Conservation (phyloP, 805 yeast genomes). For the Teunomyces pallodes region DNA sequence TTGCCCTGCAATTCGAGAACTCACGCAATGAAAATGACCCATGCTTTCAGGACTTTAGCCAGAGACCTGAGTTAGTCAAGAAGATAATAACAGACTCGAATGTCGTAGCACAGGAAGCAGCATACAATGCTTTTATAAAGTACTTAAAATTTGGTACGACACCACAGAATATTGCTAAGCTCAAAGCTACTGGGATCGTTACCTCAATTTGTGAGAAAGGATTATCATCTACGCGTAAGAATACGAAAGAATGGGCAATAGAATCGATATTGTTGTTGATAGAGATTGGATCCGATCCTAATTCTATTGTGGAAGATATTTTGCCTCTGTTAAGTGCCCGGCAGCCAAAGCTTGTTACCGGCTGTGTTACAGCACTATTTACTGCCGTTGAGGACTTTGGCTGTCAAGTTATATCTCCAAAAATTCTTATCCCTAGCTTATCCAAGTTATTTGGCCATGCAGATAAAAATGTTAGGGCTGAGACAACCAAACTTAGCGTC, state of each 20-base stretch:
- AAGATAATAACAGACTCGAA: constrained; percentile 71
- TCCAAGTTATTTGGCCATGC: constrained; percentile 79
- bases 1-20: constrained; percentile 47
- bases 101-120: constrained; percentile 90
- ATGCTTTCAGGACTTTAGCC: constrained; percentile 49
- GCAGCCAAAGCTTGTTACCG: constrained; percentile 77
- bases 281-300: constrained; percentile 61
- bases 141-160: constrained; percentile 58
- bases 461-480: constrained; percentile 81
- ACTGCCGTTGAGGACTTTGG: constrained; percentile 64
- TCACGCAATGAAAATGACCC: constrained; percentile 57
- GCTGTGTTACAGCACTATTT: constrained; percentile 54
- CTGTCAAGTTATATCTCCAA: constrained; percentile 54
- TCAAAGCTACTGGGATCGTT: constrained; percentile 43
- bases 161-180: constrained; percentile 33
- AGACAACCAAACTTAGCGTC: constrained; percentile 65
- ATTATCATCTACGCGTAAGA: constrained; percentile 67
- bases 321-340: constrained; percentile 59
- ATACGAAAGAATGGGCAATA: constrained; percentile 63
- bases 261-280: constrained; percentile 62
- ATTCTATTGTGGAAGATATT: constrained; percentile 63
- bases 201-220: constrained; percentile 76
- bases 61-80: constrained; percentile 54
- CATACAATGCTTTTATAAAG: constrained; percentile 53
- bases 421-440: constrained; percentile 52